Percentiles rank a stretch among this genome's conserved stretches.
These are phyloP conservation scores for Wickerhamomyces rabaulensis DNA, from an alignment of 805 yeast genomes.

Conservation along the genomic window DNA sequence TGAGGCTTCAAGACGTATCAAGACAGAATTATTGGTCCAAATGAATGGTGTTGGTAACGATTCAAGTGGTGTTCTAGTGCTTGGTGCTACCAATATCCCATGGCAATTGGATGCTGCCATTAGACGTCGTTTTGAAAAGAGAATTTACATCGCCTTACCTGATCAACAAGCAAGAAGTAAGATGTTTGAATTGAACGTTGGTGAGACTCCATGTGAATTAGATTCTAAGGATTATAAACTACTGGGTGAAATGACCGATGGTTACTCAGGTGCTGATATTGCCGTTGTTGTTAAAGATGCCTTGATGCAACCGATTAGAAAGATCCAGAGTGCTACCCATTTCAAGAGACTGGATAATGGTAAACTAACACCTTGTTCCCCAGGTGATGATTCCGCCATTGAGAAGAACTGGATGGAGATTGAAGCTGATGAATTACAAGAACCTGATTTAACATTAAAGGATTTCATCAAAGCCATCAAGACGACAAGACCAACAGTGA, in stretches of 20 bases:
- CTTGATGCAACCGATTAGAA: slow-evolving; percentile 94
- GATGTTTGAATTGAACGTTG: slow-evolving; percentile 93
- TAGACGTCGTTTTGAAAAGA: slow-evolving; percentile 90
- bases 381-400: slow-evolving; percentile 82
- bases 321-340: slow-evolving; percentile 94
- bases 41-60: slow-evolving; percentile 99
- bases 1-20: slow-evolving; percentile 93
- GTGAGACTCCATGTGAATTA: slow-evolving; percentile 79
- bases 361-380: slow-evolving; percentile 88
- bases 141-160: slow-evolving; percentile 93
- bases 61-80: slow-evolving; percentile 82
- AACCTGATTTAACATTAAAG: slow-evolving; percentile 83
- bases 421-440: slow-evolving; percentile 81
- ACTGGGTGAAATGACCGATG: slow-evolving; percentile 91
- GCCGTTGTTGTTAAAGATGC: slow-evolving; percentile 97
- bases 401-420: slow-evolving; percentile 95
- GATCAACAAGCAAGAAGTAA: slow-evolving; percentile 87
- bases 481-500: slow-evolving; percentile 92
- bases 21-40: slow-evolving; percentile 92
- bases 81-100: slow-evolving; percentile 97
- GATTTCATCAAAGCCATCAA: slow-evolving; percentile 92
- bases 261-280: slow-evolving; percentile 96
- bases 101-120: slow-evolving; percentile 99
- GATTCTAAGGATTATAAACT: slow-evolving; percentile 66
- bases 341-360: slow-evolving; percentile 55